Percentiles rank a stretch among this genome's conserved stretches.
Evolutionary conservation across 768 basidiomycete species (phyloP).

Genomic region (Mycena amicta): DNA sequence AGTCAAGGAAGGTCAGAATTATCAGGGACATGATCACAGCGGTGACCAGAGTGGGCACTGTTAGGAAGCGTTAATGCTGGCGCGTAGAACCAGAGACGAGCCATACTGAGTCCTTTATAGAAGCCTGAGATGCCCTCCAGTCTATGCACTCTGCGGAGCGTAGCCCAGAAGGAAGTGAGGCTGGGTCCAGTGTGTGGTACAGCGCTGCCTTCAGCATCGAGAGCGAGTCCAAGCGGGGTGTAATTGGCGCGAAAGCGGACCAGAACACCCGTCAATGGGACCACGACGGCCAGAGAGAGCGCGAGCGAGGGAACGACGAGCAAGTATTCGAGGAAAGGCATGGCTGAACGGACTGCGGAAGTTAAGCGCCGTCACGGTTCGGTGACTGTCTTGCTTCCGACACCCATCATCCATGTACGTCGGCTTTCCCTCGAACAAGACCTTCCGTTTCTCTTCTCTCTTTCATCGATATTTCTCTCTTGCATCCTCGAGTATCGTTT

Average conservation of each 20-base stretch:
- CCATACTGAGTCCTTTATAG: constrained; percentile 77
- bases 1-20: constrained; percentile 59
- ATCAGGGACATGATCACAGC: constrained; percentile 60
- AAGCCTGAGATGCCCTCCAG: constrained; percentile 68
- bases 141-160: constrained; percentile 69
- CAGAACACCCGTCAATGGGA: constrained; percentile 68
- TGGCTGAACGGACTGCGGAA: too few species aligned
- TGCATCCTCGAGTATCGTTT: too few species aligned
- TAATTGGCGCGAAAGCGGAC: constrained; percentile 84
- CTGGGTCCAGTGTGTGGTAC: constrained; percentile 78
- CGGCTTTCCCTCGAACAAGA: too few species aligned
- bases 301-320: constrained; percentile 49
- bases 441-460: too few species aligned
- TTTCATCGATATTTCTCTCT: not conserved
- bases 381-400: too few species aligned
- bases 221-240: constrained; percentile 80
- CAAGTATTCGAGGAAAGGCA: constrained; percentile 30
- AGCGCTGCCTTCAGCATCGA: constrained; percentile 77
- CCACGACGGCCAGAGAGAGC: constrained; percentile 57
- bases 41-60: constrained; percentile 48
- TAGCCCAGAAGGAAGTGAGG: constrained; percentile 73
- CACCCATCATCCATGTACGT: too few species aligned
- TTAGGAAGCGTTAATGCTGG: too few species aligned
- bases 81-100: too few species aligned
- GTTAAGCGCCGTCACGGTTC: too few species aligned